Conservation (phyloP, 306 rosid genomes). For the Senna siamea region DNA sequence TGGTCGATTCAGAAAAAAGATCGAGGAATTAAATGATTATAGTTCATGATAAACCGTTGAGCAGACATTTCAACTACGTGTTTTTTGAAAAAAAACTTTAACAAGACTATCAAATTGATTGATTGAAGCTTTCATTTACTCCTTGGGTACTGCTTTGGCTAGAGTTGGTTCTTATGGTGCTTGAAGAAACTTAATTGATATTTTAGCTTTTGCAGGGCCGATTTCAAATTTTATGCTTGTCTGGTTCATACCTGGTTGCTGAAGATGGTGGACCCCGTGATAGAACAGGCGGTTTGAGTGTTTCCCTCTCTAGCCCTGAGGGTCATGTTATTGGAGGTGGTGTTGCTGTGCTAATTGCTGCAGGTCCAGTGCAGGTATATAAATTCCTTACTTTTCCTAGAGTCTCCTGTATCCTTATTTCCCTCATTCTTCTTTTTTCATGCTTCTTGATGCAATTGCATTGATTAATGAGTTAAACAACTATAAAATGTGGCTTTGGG, state of each 20-base stretch:
- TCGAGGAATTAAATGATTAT: not conserved
- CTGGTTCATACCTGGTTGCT: constrained; percentile 94
- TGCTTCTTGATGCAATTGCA: not conserved
- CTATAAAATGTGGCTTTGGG: not conserved
- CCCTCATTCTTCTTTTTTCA: not conserved
- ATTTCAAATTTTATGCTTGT: constrained; percentile 89
- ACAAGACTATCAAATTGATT: no score
- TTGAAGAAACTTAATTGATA: constrained; percentile 20
- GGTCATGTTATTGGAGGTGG: constrained; percentile 95
- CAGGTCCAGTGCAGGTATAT: constrained; percentile 88
- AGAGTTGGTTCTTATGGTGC: constrained; percentile 19
- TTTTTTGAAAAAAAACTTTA: no score
- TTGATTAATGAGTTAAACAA: not conserved
- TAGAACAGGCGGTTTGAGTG: constrained; percentile 88
- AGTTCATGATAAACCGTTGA: not conserved
- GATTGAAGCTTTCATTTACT: not conserved
- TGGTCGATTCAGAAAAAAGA: no score
- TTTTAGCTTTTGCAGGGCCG: constrained; percentile 60
- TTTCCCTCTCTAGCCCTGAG: constrained; percentile 79
- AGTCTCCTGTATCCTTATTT: not conserved
- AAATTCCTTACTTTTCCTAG: constrained; percentile 34
- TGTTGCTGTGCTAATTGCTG: constrained; percentile 78
- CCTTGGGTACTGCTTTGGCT: not conserved
- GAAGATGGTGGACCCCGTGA: constrained; percentile 87
- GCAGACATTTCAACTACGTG: not conserved